Percentiles rank a stretch among this genome's conserved stretches.
Evolutionary conservation across 768 basidiomycete genomes (phyloP).

Genomic region (Kwoniella mangroviensis): DNA sequence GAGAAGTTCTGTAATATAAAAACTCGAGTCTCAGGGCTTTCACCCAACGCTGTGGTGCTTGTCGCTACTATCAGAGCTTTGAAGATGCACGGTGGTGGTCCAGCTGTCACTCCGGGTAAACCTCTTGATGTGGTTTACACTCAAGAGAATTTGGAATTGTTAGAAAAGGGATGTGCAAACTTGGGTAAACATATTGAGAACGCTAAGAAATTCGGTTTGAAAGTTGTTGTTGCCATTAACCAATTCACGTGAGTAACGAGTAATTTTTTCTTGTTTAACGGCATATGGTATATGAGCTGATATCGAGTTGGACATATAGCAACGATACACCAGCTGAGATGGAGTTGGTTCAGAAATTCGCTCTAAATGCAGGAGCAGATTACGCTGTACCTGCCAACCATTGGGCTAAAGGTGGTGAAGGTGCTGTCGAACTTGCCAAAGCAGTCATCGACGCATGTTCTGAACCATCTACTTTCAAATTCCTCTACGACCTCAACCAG

Average conservation of each 20-base stretch:
- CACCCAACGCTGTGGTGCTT: slow-evolving; percentile 90
- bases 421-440: slow-evolving; percentile 86
- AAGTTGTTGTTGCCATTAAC: slow-evolving; percentile 95
- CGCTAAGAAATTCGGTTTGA: slow-evolving; percentile 91
- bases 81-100: slow-evolving; percentile 99
- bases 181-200: slow-evolving; percentile 91
- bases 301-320: slow-evolving; percentile 58
- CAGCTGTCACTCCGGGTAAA: slow-evolving; percentile 94
- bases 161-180: slow-evolving; percentile 91
- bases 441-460: slow-evolving; percentile 88
- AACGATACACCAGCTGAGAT: slow-evolving; percentile 90
- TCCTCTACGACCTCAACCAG: slow-evolving; percentile 84
- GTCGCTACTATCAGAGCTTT: slow-evolving; percentile 96
- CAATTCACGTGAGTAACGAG: slow-evolving; percentile 78
- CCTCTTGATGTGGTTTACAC: slow-evolving; percentile 91
- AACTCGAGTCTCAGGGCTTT: slow-evolving; percentile 88
- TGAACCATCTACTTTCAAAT: slow-evolving; percentile 75
- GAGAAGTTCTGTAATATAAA: slow-evolving; percentile 98
- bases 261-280: not conserved
- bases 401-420: slow-evolving; percentile 94
- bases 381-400: slow-evolving; percentile 94
- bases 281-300: not conserved
- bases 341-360: slow-evolving; percentile 76
- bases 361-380: slow-evolving; percentile 85
- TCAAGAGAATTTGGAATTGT: slow-evolving; percentile 84